Percentiles rank a stretch among this genome's conserved stretches.
Conservation (phyloP, 1,139 yeast species). For the Pichia sp. region DNA sequence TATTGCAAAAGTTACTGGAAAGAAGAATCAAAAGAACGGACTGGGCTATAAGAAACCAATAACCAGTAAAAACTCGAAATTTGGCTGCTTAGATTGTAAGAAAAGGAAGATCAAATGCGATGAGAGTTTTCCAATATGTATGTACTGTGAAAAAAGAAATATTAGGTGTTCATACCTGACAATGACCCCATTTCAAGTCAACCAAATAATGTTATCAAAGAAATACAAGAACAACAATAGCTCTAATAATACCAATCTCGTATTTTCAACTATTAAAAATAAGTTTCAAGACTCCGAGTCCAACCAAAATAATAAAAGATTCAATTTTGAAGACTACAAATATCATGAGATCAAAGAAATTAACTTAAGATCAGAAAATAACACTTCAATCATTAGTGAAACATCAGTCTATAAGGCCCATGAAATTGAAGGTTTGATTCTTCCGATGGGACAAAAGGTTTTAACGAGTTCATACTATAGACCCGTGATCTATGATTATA, state of each 20-base stretch:
- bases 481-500: neutral
- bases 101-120: conserved; percentile 39
- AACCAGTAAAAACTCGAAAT: conserved; percentile 29
- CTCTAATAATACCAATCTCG: neutral
- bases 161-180: conserved; percentile 31
- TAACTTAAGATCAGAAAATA: neutral
- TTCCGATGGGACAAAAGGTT: neutral
- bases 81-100: conserved; percentile 38
- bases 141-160: conserved; percentile 31
- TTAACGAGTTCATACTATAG: neutral
- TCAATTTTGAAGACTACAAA: neutral
- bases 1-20: too few species aligned
- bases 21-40: too few species aligned
- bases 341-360: neutral
- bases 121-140: conserved; percentile 34
- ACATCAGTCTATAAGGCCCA: neutral
- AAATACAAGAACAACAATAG: neutral
- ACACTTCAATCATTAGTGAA: neutral
- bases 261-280: too few species aligned
- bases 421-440: conserved; percentile 1
- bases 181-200: conserved; percentile 15
- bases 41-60: too few species aligned
- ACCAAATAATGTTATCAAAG: neutral
- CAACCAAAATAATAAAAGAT: neutral
- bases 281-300: neutral